Percentiles rank a stretch among this genome's conserved stretches.
Evolutionary conservation across 805 yeast species (phyloP).

Genomic region (Sugiyamaella lignohabitans): DNA sequence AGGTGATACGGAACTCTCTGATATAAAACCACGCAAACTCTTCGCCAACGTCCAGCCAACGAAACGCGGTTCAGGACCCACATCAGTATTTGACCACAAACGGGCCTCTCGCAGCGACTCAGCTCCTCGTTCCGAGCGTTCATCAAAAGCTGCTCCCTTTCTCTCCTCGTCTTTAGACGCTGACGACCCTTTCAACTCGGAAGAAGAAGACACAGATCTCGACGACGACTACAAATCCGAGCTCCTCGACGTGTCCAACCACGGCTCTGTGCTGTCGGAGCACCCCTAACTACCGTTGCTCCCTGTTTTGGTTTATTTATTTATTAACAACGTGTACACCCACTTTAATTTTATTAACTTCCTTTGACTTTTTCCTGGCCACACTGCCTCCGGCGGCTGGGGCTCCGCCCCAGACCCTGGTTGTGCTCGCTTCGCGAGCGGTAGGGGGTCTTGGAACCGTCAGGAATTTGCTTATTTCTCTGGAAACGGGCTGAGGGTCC

Average conservation of each 20-base stretch:
- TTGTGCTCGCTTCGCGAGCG: not conserved
- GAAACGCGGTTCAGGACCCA: not conserved
- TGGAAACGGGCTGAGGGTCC: too few species aligned
- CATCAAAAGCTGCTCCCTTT: too few species aligned
- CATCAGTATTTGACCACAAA: not conserved
- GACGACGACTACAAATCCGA: too few species aligned
- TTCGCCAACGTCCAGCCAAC: slow-evolving; percentile 11
- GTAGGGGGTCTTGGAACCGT: too few species aligned
- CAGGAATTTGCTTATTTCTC: too few species aligned
- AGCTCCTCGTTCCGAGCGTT: not conserved
- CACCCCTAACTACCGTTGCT: too few species aligned
- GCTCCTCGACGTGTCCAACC: too few species aligned
- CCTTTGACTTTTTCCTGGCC: not conserved
- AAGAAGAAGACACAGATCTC: slow-evolving; percentile 13
- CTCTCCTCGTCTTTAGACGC: too few species aligned
- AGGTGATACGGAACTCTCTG: slow-evolving; percentile 17
- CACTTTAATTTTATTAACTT: too few species aligned
- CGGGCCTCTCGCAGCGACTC: not conserved
- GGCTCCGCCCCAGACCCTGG: not conserved
- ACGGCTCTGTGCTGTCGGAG: too few species aligned
- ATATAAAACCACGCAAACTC: slow-evolving; percentile 20
- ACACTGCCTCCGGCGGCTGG: not conserved
- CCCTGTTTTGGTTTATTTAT: too few species aligned
- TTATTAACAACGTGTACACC: too few species aligned
- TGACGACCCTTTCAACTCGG: slow-evolving; percentile 8